Evolutionary conservation across 305 asterid genomes (phyloP).

Genomic region (Rubia tinctorum): DNA sequence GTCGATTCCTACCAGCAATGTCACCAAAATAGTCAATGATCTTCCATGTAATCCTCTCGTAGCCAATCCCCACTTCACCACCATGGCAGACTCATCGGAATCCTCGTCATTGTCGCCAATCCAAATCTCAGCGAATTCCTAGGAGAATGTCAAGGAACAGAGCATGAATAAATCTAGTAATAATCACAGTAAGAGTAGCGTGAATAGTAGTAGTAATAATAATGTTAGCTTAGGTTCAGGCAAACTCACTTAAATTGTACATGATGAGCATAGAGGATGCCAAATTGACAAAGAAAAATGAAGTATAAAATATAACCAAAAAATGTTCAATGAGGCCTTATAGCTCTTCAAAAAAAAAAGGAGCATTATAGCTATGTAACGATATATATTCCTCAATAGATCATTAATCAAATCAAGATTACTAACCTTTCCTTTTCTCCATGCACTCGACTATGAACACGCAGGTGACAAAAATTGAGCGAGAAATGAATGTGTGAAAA

Average conservation of each 20-base stretch:
- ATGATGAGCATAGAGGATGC: too few species aligned
- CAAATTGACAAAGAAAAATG: too few species aligned
- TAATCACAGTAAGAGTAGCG: constrained; percentile 26
- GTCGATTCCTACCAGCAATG: too few species aligned
- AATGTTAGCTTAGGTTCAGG: constrained; percentile 25
- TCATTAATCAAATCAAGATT: too few species aligned
- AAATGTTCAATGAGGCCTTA: too few species aligned
- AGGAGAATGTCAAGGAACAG: constrained; percentile 17
- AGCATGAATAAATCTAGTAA: constrained; percentile 11
- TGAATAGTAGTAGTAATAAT: constrained; percentile 20
- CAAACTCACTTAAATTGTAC: too few species aligned
- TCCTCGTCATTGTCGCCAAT: constrained; percentile 40
- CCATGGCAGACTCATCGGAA: constrained; percentile 40
- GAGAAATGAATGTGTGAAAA: too few species aligned
- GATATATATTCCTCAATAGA: too few species aligned
- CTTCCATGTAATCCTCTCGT: constrained; percentile 53
- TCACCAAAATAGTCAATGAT: constrained; percentile 83
- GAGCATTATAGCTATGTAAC: too few species aligned
- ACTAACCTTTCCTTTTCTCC: too few species aligned
- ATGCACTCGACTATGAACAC: constrained; percentile 9
- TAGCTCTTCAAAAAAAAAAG: too few species aligned
- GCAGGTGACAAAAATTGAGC: constrained; percentile 20
- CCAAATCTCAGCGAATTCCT: constrained; percentile 23
- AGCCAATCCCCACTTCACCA: constrained; percentile 35
- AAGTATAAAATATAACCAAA: too few species aligned